Conservation (phyloP, 805 yeast species). For the Lachancea thermotolerans region DNA sequence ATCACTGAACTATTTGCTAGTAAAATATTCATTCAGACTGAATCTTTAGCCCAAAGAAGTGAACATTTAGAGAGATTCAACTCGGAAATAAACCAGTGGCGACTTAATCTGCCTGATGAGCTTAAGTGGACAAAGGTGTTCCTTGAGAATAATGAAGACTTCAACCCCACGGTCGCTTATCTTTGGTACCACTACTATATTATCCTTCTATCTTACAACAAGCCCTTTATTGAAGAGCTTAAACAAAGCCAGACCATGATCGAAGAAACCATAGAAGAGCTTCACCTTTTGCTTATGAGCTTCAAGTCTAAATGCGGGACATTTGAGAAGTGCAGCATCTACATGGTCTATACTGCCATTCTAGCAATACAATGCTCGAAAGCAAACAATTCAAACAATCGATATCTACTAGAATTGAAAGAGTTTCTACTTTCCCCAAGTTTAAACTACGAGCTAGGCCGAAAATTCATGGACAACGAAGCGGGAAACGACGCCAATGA, state of each 20-base stretch:
- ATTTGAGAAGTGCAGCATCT: constrained; percentile 22
- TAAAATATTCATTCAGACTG: constrained; percentile 20
- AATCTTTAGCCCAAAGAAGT: constrained; percentile 32
- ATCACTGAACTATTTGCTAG: constrained; percentile 27
- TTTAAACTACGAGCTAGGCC: constrained; percentile 23
- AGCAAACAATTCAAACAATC: constrained; percentile 15
- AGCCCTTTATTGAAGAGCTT: constrained; percentile 41
- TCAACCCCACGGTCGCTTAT: constrained; percentile 43
- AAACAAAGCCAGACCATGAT: constrained; percentile 17
- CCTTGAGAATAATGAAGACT: constrained; percentile 33
- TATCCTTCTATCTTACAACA: constrained; percentile 47
- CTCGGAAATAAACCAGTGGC: constrained; percentile 43
- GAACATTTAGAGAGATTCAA: constrained; percentile 37
- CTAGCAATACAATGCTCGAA: constrained; percentile 27
- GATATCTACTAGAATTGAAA: constrained; percentile 12
- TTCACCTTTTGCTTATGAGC: constrained; percentile 14
- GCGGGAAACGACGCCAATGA: constrained; percentile 17
- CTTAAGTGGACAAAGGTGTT: constrained; percentile 38
- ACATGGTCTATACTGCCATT: constrained; percentile 26
- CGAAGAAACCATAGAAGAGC: constrained; percentile 23
- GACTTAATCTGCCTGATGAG: constrained; percentile 37
- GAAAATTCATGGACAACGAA: constrained; percentile 23
- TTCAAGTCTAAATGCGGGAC: constrained; percentile 18
- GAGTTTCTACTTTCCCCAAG: constrained; percentile 19
- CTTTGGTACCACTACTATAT: constrained; percentile 49